phyloP scores from a whole-genome alignment of 225 moss, liverwort and hornwort species.

The Climacium dendroides region DNA sequence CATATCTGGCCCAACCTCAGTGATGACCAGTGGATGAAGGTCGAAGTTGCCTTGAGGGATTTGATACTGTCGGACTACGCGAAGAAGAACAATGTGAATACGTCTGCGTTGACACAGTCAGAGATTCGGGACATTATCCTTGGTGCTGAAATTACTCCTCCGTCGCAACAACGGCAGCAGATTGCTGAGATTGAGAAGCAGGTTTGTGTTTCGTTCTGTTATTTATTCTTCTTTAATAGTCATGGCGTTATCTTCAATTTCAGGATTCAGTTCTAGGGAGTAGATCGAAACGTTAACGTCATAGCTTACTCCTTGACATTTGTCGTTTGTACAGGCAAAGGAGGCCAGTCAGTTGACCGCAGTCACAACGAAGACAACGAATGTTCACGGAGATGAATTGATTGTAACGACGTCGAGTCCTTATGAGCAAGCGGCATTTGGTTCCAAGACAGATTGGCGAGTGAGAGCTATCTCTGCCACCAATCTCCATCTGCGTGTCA shows the following conservation, averaged over 20 bases:
- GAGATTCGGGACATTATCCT: slow-evolving; percentile 98
- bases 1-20: slow-evolving; percentile 98
- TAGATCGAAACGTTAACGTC: neutral
- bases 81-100: slow-evolving; percentile 98
- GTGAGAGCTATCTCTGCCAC: slow-evolving; percentile 98
- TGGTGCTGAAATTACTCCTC: slow-evolving; percentile 98
- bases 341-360: slow-evolving; percentile 99
- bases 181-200: slow-evolving; percentile 99
- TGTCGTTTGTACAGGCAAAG: slow-evolving; percentile 54
- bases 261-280: neutral
- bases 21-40: slow-evolving; percentile 99
- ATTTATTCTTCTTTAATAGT: neutral
- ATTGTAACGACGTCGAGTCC: slow-evolving; percentile 99
- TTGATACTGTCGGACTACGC: slow-evolving; percentile 97
- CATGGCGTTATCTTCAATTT: neutral
- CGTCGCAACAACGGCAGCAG: slow-evolving; percentile 96
- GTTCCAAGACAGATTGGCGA: slow-evolving; percentile 99
- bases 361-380: slow-evolving; percentile 98
- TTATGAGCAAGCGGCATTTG: slow-evolving; percentile 98
- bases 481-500: slow-evolving; percentile 94
- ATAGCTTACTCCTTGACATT: neutral
- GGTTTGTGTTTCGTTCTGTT: slow-evolving; percentile 22
- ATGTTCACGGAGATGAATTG: slow-evolving; percentile 98
- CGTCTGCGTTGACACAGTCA: slow-evolving; percentile 95
- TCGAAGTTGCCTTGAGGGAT: slow-evolving; percentile 97